Evolutionary conservation across 495 filamentous ascomycete species (phyloP), one percentile per base, ranked within the genome.

Genomic region (Lophiostoma macrostomum): DNA sequence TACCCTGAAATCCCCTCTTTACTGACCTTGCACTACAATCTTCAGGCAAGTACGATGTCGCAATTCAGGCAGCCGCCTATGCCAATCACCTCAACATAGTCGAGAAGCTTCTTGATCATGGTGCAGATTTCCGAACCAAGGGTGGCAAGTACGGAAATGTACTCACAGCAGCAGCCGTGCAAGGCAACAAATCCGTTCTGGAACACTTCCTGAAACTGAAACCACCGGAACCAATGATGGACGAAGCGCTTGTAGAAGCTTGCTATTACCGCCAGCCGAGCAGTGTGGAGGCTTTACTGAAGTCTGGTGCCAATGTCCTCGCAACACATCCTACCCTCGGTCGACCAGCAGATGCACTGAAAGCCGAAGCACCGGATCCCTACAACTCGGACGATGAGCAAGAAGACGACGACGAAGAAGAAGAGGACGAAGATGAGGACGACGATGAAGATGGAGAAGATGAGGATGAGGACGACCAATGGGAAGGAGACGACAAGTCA

Each of bases 51-150:
- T n/a, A n/a, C n/a, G n/a, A n/a, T n/a, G n/a, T n/a, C 35, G 6
- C 16, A 18, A 18, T 73, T 23, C 70, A 70, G 36, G 61, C 63
- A 4, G 71, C 73, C 12, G 67, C 64, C 47, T 46, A 54, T 7
- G 38, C 43, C 16, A 66, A 58, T 38, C 39, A 42, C 4, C 18
- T 39, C 11, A 53, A 66, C 0, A 28, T 64, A 27, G 52, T 66
- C 8, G 25, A 50, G 16, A 35, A 43, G 11, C 48, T 69, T 16
- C 51, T 69, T 3, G 42, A 60, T 18, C 13, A 35, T 14, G 58
- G 59, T 5, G 67, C 67, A 22, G 44, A 60, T 28, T 37, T 60
- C 31, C 20, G 25, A 4, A 11, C 38, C 20, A n/a, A 14, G n/a
- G 59, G 59, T 12, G 55, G 48, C 5, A 19, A 29, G 19, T 59